Evolutionary conservation across 768 basidiomycete species (phyloP).

Genomic region (Lactarius sanguifluus): DNA sequence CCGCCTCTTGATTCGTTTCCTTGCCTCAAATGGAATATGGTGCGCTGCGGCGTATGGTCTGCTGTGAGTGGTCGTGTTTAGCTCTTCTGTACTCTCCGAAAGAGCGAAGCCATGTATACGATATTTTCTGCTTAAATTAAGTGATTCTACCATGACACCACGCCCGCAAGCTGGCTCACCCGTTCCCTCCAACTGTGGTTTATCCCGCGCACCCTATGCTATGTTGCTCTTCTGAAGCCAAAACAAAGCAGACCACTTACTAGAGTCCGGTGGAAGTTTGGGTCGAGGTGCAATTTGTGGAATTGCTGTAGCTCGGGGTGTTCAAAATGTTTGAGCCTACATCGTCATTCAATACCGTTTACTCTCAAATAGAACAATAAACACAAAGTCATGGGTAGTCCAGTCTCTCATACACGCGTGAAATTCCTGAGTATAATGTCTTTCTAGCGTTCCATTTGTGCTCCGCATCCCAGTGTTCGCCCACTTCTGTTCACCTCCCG

Average conservation of each 20-base stretch:
- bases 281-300: conserved; percentile 51
- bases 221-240: conserved; percentile 47
- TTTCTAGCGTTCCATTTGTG: too few species aligned
- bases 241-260: conserved; percentile 76
- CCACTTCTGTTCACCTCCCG: too few species aligned
- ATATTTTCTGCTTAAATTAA: neutral
- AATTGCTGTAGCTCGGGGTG: conserved; percentile 79
- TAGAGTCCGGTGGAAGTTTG: conserved; percentile 75
- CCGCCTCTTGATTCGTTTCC: too few species aligned
- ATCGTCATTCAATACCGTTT: conserved; percentile 15
- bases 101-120: neutral
- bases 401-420: too few species aligned
- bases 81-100: neutral
- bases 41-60: neutral
- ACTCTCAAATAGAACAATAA: conserved; percentile 18
- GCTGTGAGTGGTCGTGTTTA: neutral
- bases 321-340: conserved; percentile 81
- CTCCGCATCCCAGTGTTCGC: too few species aligned
- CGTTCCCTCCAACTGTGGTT: neutral
- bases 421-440: too few species aligned
- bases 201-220: neutral
- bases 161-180: neutral
- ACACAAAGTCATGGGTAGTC: neutral
- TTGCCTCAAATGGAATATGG: neutral
- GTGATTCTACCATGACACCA: neutral